phyloP scores from a whole-genome alignment of 768 basidiomycete species.

The Porpolomopsis calyptriformis region DNA sequence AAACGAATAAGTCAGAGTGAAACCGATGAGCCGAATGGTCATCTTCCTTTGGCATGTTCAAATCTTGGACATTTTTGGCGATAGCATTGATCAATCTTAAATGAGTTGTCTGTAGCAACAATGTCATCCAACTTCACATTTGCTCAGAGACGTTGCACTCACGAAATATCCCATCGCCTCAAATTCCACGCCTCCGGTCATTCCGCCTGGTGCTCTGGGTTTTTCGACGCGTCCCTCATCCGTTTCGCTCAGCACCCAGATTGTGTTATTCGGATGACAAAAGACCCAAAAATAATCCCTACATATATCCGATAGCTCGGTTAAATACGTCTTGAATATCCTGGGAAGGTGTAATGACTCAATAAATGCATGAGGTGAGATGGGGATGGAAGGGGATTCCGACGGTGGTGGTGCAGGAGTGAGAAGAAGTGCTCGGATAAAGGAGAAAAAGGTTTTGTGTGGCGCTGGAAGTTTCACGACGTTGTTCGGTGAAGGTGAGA shows the following conservation, averaged over 20 bases:
- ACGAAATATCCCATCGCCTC: slow-evolving; percentile 97
- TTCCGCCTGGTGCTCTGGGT: slow-evolving; percentile 90
- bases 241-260: slow-evolving; percentile 78
- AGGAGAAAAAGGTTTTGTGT: slow-evolving; percentile 61
- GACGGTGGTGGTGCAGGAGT: slow-evolving; percentile 57
- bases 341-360: slow-evolving; percentile 56
- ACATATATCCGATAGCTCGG: slow-evolving; percentile 81
- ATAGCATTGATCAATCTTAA: slow-evolving; percentile 79
- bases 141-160: slow-evolving; percentile 21
- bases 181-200: slow-evolving; percentile 97
- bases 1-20: slow-evolving; percentile 80
- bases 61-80: slow-evolving; percentile 50
- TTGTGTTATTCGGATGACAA: slow-evolving; percentile 87
- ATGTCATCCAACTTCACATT: not conserved
- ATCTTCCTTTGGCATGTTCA: slow-evolving; percentile 56
- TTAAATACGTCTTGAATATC: slow-evolving; percentile 72
- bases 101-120: slow-evolving; percentile 60
- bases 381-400: slow-evolving; percentile 47
- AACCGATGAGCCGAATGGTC: slow-evolving; percentile 73
- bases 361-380: slow-evolving; percentile 77
- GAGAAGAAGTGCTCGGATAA: slow-evolving; percentile 66
- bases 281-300: slow-evolving; percentile 96
- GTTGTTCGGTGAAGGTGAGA: slow-evolving; percentile 28
- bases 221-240: slow-evolving; percentile 81
- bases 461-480: slow-evolving; percentile 60